phyloP scores from a whole-genome alignment of 2,329 filamentous ascomycete species.

The Coleophoma crateriformis region DNA sequence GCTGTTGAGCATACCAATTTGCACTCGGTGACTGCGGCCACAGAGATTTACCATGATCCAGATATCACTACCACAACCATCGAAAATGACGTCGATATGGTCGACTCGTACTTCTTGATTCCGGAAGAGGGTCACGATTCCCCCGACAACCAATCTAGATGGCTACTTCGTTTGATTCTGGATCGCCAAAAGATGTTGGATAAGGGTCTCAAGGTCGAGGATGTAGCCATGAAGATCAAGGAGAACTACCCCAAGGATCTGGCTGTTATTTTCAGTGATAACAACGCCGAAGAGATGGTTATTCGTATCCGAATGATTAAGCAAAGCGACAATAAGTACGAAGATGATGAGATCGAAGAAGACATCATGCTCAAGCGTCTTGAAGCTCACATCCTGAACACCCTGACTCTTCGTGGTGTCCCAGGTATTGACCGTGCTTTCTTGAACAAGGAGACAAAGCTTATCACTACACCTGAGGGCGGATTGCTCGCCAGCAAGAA shows the following conservation, averaged over 20 bases:
- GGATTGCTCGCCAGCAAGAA: slow-evolving; percentile 69
- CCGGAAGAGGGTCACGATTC: slow-evolving; percentile 65
- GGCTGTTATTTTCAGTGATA: slow-evolving; percentile 93
- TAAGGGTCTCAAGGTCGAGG: slow-evolving; percentile 85
- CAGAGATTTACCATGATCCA: slow-evolving; percentile 97
- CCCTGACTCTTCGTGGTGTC: slow-evolving; percentile 86
- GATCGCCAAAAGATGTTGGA: slow-evolving; percentile 93
- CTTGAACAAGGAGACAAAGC: slow-evolving; percentile 73
- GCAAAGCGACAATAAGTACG: slow-evolving; percentile 66
- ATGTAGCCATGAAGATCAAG: slow-evolving; percentile 87
- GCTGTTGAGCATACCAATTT: slow-evolving; percentile 92
- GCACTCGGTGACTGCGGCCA: slow-evolving; percentile 82
- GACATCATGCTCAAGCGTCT: slow-evolving; percentile 91
- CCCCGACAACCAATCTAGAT: slow-evolving; percentile 77
- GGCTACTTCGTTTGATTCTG: slow-evolving; percentile 89
- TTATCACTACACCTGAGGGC: slow-evolving; percentile 64
- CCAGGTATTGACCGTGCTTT: slow-evolving; percentile 86
- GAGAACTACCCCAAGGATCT: slow-evolving; percentile 80
- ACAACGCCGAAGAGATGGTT: slow-evolving; percentile 93
- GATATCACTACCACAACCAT: slow-evolving; percentile 83
- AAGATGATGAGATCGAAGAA: slow-evolving; percentile 71
- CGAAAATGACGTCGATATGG: slow-evolving; percentile 83
- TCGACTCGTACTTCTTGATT: slow-evolving; percentile 94
- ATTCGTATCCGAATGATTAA: slow-evolving; percentile 83
- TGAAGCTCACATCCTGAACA: slow-evolving; percentile 86